Conservation (phyloP, 192 early-diverging fungal species). For the Coemansia sp. region DNA sequence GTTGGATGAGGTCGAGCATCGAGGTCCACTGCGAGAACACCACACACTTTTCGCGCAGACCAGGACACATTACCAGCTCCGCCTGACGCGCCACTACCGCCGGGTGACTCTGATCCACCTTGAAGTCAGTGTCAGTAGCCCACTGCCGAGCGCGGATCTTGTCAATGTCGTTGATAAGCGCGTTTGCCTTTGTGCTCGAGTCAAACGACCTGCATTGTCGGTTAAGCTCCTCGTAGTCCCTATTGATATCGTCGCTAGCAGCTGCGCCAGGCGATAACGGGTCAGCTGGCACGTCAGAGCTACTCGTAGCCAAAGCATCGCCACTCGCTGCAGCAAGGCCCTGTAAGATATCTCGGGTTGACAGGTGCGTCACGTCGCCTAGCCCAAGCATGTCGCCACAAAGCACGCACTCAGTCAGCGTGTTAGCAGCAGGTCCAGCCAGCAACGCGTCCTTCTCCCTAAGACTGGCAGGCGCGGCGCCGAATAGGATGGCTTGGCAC, state of each 20-base stretch:
- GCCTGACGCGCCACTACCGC: conserved; percentile 24
- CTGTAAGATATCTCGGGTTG: conserved; percentile 16
- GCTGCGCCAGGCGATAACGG: background rate
- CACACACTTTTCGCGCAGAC: conserved; percentile 70
- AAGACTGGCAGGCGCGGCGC: conserved; percentile 14
- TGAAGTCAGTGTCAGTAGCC: conserved; percentile 35
- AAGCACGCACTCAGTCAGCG: conserved; percentile 42
- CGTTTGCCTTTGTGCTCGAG: conserved; percentile 41
- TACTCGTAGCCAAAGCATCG: background rate
- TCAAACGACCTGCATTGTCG: conserved; percentile 37
- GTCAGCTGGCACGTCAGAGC: background rate
- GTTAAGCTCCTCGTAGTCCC: conserved; percentile 33
- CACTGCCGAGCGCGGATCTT: conserved; percentile 42
- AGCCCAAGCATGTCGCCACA: conserved; percentile 41
- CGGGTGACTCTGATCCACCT: conserved; percentile 42
- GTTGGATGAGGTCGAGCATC: conserved; percentile 77
- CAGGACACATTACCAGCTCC: conserved; percentile 21
- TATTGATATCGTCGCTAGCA: background rate
- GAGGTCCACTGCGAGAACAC: conserved; percentile 95
- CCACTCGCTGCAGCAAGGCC: background rate
- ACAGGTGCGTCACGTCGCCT: conserved; percentile 23
- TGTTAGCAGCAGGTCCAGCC: conserved; percentile 9
- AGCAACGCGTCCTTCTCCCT: conserved; percentile 19
- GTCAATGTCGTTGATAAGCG: conserved; percentile 37
- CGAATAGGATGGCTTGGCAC: conserved; percentile 42